Base-by-base conservation (phyloP, 2,329 filamentous ascomycete species). In the Sphaerulina vaccinii region DNA sequence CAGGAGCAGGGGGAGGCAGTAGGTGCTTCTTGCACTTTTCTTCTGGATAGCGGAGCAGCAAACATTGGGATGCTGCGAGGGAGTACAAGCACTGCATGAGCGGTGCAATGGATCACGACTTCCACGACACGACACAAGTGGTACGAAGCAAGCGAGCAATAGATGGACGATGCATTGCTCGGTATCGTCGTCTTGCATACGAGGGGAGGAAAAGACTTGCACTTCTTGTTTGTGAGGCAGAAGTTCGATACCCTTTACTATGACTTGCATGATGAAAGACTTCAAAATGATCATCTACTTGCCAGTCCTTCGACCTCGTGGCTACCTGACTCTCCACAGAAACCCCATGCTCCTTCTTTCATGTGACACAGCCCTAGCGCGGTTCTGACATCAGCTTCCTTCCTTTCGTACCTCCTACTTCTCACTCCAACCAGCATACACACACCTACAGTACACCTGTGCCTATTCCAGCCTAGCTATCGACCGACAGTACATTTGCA, bases 1-100 rank as follows among this genome's bases (percentile, higher is more conserved):
- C 52, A 52, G 58, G 39, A 61, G 58, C 48, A 53, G 54, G 23
- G 56, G 56, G 33, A 49, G 55, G 41, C 62, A 32, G 32, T 45
- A 16, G 23, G 22, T 39, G 7, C 10, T 49, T 23, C 24, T 22
- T 49, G 11, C 22, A 15, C 23, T 32, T 29, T 29, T 5, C 27
- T 29, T 29, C 11, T 6, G 27, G 8, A 29, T n/a, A n/a, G n/a
- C n/a, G n/a, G n/a, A 29, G 7, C 4, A 29, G 27, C 27, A 29
- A 29, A 29, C 3, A 29, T 9, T 29, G 3, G 27, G 27, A 29
- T 29, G 27, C 27, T 29, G 27, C 27, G 27, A 9, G 10, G 27
- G 7, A 29, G 27, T 29, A 29, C 27, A 13, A 29, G n/a, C 27
- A 10, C 7, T 29, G 27, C 27, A 29, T 29, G n/a, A 13, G 24